A percentile compares a stretch with the other conserved stretches of the same genome.
Evolutionary conservation across 2,329 filamentous ascomycete genomes (phyloP).

Genomic region (Amauroascus niger): DNA sequence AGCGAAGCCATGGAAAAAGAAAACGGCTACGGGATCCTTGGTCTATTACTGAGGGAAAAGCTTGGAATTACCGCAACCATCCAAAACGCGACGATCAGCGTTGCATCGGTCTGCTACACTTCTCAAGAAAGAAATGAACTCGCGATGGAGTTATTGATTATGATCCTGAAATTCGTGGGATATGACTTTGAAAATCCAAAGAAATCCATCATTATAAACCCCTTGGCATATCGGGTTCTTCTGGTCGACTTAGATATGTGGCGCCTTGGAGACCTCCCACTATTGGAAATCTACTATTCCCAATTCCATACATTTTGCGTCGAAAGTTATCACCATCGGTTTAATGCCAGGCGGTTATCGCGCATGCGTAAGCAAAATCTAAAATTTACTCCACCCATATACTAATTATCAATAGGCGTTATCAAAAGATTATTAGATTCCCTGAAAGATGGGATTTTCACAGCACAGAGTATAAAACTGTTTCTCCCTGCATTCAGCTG

Average conservation of each 20-base stretch:
- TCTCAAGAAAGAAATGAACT: constrained; percentile 44
- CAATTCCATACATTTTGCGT: constrained; percentile 83
- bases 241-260: constrained; percentile 90
- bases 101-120: constrained; percentile 28
- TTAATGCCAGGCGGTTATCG: constrained; percentile 77
- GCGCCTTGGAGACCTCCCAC: constrained; percentile 65
- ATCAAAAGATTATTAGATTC: constrained; percentile 84
- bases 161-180: constrained; percentile 78
- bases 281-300: constrained; percentile 82
- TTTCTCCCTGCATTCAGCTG: constrained; percentile 72
- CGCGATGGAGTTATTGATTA: constrained; percentile 55
- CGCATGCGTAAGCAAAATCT: constrained; percentile 65
- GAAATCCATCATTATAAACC: constrained; percentile 90
- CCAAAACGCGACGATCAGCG: constrained; percentile 35
- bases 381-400: background rate
- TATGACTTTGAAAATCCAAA: constrained; percentile 71
- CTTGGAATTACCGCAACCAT: constrained; percentile 38
- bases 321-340: constrained; percentile 84
- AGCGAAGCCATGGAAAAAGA: constrained; percentile 97
- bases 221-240: constrained; percentile 82
- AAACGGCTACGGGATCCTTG: constrained; percentile 83
- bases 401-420: constrained; percentile 52
- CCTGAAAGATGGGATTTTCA: constrained; percentile 73
- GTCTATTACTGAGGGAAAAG: constrained; percentile 74
- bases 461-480: constrained; percentile 59